Evolutionary conservation across 371 early-diverging fungal species (phyloP), one percentile per base, ranked within the genome.

Genomic region (Basidiobolus heterosporus): DNA sequence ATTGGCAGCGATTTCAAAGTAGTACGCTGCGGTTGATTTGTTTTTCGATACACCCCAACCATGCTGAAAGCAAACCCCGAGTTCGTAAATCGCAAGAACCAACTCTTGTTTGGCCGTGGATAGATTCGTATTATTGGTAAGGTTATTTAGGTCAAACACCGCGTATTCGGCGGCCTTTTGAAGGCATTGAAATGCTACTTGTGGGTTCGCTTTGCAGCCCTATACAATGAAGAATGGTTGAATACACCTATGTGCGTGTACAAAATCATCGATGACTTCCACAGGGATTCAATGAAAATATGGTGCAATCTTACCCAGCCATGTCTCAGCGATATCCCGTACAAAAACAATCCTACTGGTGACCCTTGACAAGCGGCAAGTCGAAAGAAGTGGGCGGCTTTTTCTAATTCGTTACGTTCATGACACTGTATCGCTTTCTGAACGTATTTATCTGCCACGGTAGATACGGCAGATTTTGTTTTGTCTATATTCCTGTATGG

Each of bases 11-110:
- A 91, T 77, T 54, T 82, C 76, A 60, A 85, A 83, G 53, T 88
- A 91, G 52, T 86, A 85, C 0, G 76, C 72, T 0, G 90, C 90
- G 3, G 78, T 82, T 44, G 70, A 67, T 53, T 83, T 74, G 57
- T 78, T 72, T 52, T 80, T 85, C 18, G 73, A 69, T 16, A 80
- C 88, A 36, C 93, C 91, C 93, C 93, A 93, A 8, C 93, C 93
- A 59, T 90, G 86, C 22, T 78, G 70, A 61, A 83, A 91, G 51
- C 77, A 79, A 55, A 82, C 67, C 1, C 57, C 57, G 2, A 93
- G 67, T 61, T 90, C 91, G 58, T 83, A 84, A 41, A 92, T 79
- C 2, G 89, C 89, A 51, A 88, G 62, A 1, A 78, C 75, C 44
- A 86, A 45, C 48, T 69, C 70, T 15, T 64, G 62, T 52, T 67